These are phyloP conservation scores for Hymenoscyphus occultus DNA, from an alignment of 2,329 filamentous ascomycete genomes.

Conservation along the genomic window DNA sequence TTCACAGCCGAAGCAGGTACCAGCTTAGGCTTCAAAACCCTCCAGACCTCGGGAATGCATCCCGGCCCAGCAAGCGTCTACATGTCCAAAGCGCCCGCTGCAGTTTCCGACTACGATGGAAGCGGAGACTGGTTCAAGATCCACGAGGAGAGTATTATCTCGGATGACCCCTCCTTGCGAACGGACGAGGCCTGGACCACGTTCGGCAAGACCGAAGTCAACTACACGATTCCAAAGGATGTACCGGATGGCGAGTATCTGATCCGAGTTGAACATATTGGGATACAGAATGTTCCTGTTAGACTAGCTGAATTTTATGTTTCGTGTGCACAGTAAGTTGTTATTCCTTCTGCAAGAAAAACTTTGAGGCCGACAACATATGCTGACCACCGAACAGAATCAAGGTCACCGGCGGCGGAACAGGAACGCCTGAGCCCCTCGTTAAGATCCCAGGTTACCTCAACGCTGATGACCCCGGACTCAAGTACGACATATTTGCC, in stretches of 20 bases:
- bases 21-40: constrained; percentile 6
- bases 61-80: constrained; percentile 5
- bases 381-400: not conserved
- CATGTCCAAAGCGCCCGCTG: constrained; percentile 8
- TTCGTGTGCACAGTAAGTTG: not conserved
- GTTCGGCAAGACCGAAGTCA: too few species aligned
- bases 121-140: constrained; percentile 11
- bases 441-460: constrained; percentile 3
- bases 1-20: constrained; percentile 9
- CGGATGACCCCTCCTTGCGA: too few species aligned
- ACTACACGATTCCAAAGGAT: constrained; percentile 40
- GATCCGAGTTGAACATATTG: constrained; percentile 46
- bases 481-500: not conserved
- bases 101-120: constrained; percentile 4
- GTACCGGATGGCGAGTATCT: constrained; percentile 45
- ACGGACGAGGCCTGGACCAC: too few species aligned
- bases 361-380: not conserved
- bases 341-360: not conserved
- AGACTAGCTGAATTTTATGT: constrained; percentile 1
- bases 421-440: not conserved
- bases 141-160: not conserved
- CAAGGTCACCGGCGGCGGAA: not conserved
- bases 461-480: not conserved
- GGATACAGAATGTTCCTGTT: constrained; percentile 33
- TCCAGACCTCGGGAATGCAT: not conserved